Conservation (phyloP, 139 green algal genomes). For the Spirogloea muscicola region DNA sequence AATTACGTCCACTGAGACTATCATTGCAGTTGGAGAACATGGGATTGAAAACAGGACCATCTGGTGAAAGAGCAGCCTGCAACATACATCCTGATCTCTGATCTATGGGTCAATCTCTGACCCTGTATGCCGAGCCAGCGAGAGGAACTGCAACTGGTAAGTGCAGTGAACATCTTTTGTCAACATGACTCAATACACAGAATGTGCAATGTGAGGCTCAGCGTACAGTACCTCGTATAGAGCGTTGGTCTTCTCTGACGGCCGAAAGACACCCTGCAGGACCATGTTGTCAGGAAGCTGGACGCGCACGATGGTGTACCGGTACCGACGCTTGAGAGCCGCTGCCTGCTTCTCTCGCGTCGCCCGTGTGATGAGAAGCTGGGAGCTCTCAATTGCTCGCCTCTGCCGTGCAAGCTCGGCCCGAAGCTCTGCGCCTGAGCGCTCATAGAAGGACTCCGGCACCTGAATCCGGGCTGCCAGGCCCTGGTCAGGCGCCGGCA, state of each 20-base stretch:
- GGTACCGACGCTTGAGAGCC: slow-evolving; percentile 7
- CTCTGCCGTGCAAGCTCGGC: slow-evolving; percentile 5
- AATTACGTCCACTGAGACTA: too few relatives aligned
- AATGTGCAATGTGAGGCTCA: too few relatives aligned
- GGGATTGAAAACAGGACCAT: too few relatives aligned
- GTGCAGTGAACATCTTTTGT: too few relatives aligned
- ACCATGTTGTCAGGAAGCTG: slow-evolving; percentile 37
- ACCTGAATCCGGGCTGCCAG: slow-evolving; percentile 33
- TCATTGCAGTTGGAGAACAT: too few relatives aligned
- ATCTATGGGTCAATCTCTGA: too few relatives aligned
- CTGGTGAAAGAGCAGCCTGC: too few relatives aligned
- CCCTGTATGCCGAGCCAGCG: too few relatives aligned
- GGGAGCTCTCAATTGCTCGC: slow-evolving; percentile 25
- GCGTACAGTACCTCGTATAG: slow-evolving; percentile 47
- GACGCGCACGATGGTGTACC: slow-evolving; percentile 22
- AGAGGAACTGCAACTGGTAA: too few relatives aligned
- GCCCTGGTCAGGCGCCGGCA: slow-evolving; percentile 18
- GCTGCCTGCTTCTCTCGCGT: slow-evolving; percentile 21
- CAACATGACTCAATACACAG: too few relatives aligned
- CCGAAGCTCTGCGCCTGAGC: slow-evolving; percentile 16
- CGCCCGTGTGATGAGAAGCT: slow-evolving; percentile 37
- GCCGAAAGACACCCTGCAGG: slow-evolving; percentile 38
- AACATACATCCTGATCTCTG: too few relatives aligned
- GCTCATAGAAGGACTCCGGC: slow-evolving; percentile 37
- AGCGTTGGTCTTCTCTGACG: slow-evolving; percentile 20